Conservation (phyloP, 2,329 filamentous ascomycete genomes). For the Diaporthe humulicola region DNA sequence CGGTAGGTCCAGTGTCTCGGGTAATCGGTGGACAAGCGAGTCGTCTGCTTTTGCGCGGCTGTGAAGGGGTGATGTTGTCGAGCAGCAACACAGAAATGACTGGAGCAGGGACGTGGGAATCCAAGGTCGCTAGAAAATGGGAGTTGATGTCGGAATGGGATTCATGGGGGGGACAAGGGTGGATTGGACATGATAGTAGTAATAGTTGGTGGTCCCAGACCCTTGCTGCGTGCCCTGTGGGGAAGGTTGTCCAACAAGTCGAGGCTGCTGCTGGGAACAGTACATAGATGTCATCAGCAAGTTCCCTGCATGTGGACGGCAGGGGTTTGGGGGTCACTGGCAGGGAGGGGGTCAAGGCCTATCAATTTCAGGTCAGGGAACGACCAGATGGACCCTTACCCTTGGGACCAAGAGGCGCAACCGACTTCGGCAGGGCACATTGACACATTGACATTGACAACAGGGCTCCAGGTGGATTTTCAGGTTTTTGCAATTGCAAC, state of each 20-base stretch:
- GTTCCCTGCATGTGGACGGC: slow-evolving; percentile 21
- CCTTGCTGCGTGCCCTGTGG: slow-evolving; percentile 27
- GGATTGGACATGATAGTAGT: slow-evolving; percentile 27
- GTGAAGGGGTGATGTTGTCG: not conserved
- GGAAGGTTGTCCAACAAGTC: slow-evolving; percentile 28
- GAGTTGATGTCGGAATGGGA: slow-evolving; percentile 28
- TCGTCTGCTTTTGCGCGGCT: not conserved
- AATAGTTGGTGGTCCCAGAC: slow-evolving; percentile 30
- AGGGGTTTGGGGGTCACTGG: not conserved
- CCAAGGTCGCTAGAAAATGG: slow-evolving; percentile 13
- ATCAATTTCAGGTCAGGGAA: slow-evolving; percentile 28
- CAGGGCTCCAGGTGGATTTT: not conserved
- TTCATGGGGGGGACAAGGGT: slow-evolving; percentile 29
- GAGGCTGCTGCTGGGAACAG: slow-evolving; percentile 22
- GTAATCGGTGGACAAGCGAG: not conserved
- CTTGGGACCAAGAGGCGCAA: not conserved
- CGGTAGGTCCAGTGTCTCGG: slow-evolving; percentile 3
- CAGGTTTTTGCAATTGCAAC: not conserved
- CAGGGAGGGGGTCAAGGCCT: not conserved
- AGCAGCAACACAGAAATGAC: slow-evolving; percentile 17
- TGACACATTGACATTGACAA: no score
- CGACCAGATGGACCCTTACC: slow-evolving; percentile 15
- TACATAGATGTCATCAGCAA: slow-evolving; percentile 26
- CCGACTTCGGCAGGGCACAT: not conserved
- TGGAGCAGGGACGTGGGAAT: slow-evolving; percentile 11